phyloP scores from a whole-genome alignment of 1,284 basidiomycete species.

The Apiotrichum gracile region DNA sequence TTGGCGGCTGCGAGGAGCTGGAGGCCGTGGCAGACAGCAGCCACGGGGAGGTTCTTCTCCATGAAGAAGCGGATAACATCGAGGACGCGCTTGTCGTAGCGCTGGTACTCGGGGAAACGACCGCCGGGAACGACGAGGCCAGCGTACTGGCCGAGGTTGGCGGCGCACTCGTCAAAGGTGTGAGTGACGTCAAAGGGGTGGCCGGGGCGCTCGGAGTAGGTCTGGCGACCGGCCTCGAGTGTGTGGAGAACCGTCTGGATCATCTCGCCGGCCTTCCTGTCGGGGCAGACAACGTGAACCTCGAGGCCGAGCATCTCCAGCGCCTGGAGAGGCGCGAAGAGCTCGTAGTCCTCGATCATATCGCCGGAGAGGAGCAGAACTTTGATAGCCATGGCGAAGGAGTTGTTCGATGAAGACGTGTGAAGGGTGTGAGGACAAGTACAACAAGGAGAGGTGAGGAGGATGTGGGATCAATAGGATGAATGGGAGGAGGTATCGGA shows the following conservation, averaged over 20 bases:
- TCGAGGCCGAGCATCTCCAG: constrained; percentile 19
- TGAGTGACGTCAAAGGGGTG: constrained; percentile 16
- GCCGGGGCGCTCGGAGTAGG: constrained; percentile 16
- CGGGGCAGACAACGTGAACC: constrained; percentile 17
- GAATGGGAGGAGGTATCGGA: too few species aligned
- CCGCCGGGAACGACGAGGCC: constrained; percentile 18
- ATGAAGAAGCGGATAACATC: constrained; percentile 14
- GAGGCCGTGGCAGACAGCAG: constrained; percentile 18
- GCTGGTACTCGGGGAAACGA: constrained; percentile 16
- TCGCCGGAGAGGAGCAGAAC: constrained; percentile 18
- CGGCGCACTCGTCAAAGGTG: constrained; percentile 5
- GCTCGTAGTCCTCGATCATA: constrained; percentile 21
- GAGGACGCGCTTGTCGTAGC: constrained; percentile 16
- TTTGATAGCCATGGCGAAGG: neutral
- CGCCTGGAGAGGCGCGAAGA: constrained; percentile 17
- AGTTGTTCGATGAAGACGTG: neutral
- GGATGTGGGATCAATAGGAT: too few species aligned
- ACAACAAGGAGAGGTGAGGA: too few species aligned
- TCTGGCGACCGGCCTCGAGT: constrained; percentile 18
- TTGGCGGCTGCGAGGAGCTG: constrained; percentile 18
- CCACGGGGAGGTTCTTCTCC: constrained; percentile 10
- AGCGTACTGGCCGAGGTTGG: constrained; percentile 14
- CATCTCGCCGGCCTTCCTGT: constrained; percentile 11
- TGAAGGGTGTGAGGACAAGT: too few species aligned
- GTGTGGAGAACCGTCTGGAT: constrained; percentile 17